Conservation (phyloP, 2,329 filamentous ascomycete species). For the Graphilbum fragrans region DNA sequence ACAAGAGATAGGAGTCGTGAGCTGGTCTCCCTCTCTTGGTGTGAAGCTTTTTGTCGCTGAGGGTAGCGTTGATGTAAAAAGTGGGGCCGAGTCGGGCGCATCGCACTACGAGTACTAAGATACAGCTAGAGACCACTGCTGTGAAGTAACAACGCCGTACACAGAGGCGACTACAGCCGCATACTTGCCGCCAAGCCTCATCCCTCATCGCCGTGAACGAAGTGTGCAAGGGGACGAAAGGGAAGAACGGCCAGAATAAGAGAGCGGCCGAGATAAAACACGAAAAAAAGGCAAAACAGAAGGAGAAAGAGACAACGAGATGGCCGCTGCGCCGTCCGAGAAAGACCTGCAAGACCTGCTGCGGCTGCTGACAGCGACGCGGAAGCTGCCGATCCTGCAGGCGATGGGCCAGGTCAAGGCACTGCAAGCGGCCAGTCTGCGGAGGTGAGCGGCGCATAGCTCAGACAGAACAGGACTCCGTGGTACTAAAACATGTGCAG, state of each 20-base stretch:
- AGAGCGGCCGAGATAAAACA: background rate
- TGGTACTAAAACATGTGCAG: no score
- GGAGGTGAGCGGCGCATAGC: constrained; percentile 32
- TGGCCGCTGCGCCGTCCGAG: constrained; percentile 20
- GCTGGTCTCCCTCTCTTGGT: no score
- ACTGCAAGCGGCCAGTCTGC: constrained; percentile 40
- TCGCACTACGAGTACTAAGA: no score
- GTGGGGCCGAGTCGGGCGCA: no score
- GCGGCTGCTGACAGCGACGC: constrained; percentile 41
- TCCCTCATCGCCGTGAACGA: no score
- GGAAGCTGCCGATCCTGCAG: constrained; percentile 46
- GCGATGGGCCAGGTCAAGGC: constrained; percentile 47
- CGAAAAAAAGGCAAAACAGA: background rate
- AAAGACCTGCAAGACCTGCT: constrained; percentile 50
- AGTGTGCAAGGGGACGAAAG: background rate
- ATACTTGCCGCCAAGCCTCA: no score
- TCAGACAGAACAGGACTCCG: background rate
- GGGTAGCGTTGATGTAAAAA: no score
- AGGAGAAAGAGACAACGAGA: background rate
- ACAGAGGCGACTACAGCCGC: no score
- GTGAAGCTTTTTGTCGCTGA: no score
- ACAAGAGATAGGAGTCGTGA: no score
- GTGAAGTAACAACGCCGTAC: no score
- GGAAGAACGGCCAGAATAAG: background rate
- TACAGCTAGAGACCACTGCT: no score